Base-by-base conservation (phyloP, 495 filamentous ascomycete species). In the Aspergillus mulundensis region DNA sequence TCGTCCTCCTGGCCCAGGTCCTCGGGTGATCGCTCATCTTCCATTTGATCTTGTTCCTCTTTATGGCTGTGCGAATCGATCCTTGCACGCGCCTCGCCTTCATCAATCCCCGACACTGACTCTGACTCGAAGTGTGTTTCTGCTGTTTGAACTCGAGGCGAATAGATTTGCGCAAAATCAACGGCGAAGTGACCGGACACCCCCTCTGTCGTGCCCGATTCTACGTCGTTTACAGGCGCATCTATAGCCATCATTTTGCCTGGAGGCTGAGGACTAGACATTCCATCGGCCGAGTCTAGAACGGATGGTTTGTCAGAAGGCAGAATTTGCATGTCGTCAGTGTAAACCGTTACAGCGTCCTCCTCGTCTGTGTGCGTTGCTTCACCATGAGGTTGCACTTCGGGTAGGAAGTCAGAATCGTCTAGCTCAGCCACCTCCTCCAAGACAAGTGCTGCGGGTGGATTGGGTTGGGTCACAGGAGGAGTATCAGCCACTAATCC, bases 401-500 rank as follows among this genome's bases (percentile, higher is more conserved):
- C 28, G 20, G 19, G 48, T 8, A 34, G 34, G 25, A 19, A 21
- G 16, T 21, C 15, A 25, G 48, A 39, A 40, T 50, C 34, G 21
- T 20, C 7, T 8, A 7, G 12, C 46, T 56, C 30, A 12, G 19
- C 25, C 25, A 38, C 28, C 8, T 14, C 20, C 14, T 40, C 42
- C 6, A 42, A 25, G 1, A 24, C 19, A 25, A 10, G 32, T 14
- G 2, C 32, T 15, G 32, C 32, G 2, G 32, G 8, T 11, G 32
- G 5, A 10, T 15, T 14, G 5, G 32, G 32, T 36, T 50, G 48
- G 4, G 20, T 34, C 15, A 34, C 48, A 20, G 14, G 20, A 15
- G 34, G 16, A 25, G 24, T 38, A 20, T 57, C 44, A 24, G 57
- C 42, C 7, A 59, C 50, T 20, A 62, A 58, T 36, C 60, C 48